Conservation (phyloP, 495 filamentous ascomycete species). For the Hypoxylon crocopeplum region DNA sequence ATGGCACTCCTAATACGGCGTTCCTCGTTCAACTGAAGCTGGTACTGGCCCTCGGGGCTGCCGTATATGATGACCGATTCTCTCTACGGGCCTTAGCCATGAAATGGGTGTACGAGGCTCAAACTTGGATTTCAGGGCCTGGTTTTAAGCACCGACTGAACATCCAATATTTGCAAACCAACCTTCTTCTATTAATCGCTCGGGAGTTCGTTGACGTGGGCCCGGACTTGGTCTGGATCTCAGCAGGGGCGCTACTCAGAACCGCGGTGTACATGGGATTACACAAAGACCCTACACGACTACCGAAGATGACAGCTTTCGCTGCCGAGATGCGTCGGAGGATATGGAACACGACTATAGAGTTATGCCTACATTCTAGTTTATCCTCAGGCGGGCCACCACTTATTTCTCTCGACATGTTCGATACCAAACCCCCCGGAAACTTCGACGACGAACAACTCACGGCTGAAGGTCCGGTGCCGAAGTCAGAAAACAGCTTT, state of each 20-base stretch:
- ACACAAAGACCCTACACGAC: slow-evolving; percentile 61
- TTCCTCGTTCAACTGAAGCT: slow-evolving; percentile 69
- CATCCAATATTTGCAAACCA: slow-evolving; percentile 61
- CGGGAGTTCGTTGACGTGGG: slow-evolving; percentile 61
- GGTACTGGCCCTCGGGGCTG: slow-evolving; percentile 67
- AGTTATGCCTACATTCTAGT: slow-evolving; percentile 59
- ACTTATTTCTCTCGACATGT: slow-evolving; percentile 49
- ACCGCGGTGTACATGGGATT: slow-evolving; percentile 67
- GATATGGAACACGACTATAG: slow-evolving; percentile 70
- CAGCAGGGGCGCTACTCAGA: slow-evolving; percentile 62
- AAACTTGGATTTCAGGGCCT: slow-evolving; percentile 65
- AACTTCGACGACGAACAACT: slow-evolving; percentile 58
- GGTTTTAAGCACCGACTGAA: slow-evolving; percentile 60
- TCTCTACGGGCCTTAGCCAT: slow-evolving; percentile 58
- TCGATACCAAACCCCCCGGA: slow-evolving; percentile 56
- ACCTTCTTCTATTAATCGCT: slow-evolving; percentile 67
- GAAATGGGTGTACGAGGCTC: slow-evolving; percentile 69
- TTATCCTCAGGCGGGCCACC: slow-evolving; percentile 61
- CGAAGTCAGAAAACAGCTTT: slow-evolving; percentile 31
- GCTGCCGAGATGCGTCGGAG: slow-evolving; percentile 70
- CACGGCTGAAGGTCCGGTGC: slow-evolving; percentile 28
- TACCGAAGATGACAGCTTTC: slow-evolving; percentile 52
- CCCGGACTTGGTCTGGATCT: slow-evolving; percentile 65
- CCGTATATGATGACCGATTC: slow-evolving; percentile 58
- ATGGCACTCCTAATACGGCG: slow-evolving; percentile 13